These are phyloP conservation scores for Trichosphaerium sp. DNA, from an alignment of 78 protist genomes.

Conservation along the genomic window DNA sequence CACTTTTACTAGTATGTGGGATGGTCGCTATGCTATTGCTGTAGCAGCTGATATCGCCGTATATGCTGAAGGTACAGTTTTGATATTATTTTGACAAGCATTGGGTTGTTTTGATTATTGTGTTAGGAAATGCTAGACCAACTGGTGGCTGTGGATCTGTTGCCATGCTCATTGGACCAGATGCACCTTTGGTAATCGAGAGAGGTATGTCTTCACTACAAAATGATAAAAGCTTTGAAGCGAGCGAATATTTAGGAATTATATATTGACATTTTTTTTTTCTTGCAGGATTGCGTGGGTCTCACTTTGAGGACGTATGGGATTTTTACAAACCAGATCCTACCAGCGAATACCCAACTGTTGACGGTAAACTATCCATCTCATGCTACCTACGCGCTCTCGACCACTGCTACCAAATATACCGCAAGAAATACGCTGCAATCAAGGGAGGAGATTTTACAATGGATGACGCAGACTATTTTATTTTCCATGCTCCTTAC, in stretches of 20 bases:
- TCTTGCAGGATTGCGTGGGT: conserved; percentile 32
- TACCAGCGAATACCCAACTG: conserved; percentile 74
- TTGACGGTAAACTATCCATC: conserved; percentile 84
- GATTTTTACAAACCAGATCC: conserved; percentile 94
- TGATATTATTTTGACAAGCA: not conserved
- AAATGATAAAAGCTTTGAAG: not conserved
- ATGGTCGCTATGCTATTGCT: conserved; percentile 82
- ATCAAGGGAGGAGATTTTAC: conserved; percentile 4
- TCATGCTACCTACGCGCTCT: conserved; percentile 75
- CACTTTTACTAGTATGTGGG: no score
- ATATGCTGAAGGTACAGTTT: conserved; percentile 66
- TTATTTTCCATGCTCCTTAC: conserved; percentile 88
- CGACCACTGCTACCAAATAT: conserved; percentile 65
- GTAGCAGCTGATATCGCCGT: conserved; percentile 89
- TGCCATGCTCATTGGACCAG: conserved; percentile 92
- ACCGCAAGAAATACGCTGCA: conserved; percentile 19
- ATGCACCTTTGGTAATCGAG: conserved; percentile 88
- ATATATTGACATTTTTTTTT: not conserved
- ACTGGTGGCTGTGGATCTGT: conserved; percentile 85
- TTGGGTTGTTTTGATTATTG: not conserved
- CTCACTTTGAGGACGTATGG: conserved; percentile 74
- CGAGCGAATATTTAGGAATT: not conserved
- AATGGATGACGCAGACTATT: conserved; percentile 48
- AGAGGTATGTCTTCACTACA: not conserved
- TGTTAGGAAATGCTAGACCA: conserved; percentile 51